A percentile compares a stretch with the other conserved stretches of the same genome.
phyloP scores from a whole-genome alignment of 768 basidiomycete genomes.

The Exsudoporus frostii region DNA sequence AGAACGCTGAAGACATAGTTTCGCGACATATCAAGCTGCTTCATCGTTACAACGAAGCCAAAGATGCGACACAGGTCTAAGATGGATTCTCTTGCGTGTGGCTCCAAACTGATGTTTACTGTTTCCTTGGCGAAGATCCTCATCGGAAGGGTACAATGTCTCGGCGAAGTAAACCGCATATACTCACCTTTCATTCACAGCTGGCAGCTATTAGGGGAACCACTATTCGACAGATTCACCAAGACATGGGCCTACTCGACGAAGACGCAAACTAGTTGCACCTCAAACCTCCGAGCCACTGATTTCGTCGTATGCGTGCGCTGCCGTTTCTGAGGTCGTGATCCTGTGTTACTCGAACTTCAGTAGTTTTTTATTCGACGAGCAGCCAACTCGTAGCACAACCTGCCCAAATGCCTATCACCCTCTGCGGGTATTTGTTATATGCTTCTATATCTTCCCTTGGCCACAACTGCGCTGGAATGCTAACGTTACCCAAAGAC shows the following conservation, averaged over 20 bases:
- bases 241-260: slow-evolving; percentile 61
- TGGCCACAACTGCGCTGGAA: slow-evolving; percentile 57
- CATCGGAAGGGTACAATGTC: slow-evolving; percentile 64
- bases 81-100: background rate
- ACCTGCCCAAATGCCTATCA: slow-evolving; percentile 28
- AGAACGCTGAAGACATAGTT: slow-evolving; percentile 57
- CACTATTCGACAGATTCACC: slow-evolving; percentile 72
- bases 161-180: background rate
- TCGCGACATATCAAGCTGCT: slow-evolving; percentile 67
- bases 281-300: background rate
- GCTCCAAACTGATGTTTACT: background rate
- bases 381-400: slow-evolving; percentile 35
- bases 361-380: slow-evolving; percentile 19
- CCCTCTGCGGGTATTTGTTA: slow-evolving; percentile 9
- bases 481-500: slow-evolving; percentile 48
- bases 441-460: slow-evolving; percentile 9
- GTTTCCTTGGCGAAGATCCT: slow-evolving; percentile 49
- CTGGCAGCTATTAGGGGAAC: slow-evolving; percentile 68
- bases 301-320: background rate
- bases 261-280: slow-evolving; percentile 44
- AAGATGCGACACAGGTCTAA: slow-evolving; percentile 74
- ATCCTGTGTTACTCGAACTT: background rate
- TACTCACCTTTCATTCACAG: slow-evolving; percentile 37
- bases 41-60: slow-evolving; percentile 78
- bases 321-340: background rate